Base-by-base conservation (phyloP, 2,329 filamentous ascomycete genomes). In the Cladosporium sp. region DNA sequence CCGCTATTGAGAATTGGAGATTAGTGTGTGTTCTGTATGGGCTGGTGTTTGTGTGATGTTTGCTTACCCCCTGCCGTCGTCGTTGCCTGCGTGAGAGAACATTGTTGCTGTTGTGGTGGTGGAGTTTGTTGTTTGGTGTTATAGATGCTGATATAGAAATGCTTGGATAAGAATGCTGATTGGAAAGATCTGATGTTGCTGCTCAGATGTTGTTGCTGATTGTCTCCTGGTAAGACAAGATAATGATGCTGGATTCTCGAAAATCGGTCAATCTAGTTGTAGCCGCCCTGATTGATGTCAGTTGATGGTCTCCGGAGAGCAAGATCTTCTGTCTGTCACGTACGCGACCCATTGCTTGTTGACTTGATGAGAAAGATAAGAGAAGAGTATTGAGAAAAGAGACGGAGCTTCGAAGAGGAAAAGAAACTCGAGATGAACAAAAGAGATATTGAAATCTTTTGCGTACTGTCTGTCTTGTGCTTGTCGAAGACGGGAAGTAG, bases 31-130 rank as follows among this genome's bases (percentile, higher is more conserved):
- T 11, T 27, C 42, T 47, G 37, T 13, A 15, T 13, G 1, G 24
- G 19, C 8, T 17, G 32, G 9, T 34, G 8, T 38, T 24, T 9
- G 22, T 22, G 7, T 19, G 18, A 49, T 36, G 11, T 11, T 8
- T 15, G 32, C 57, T 52, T 39, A 63, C 61, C 62, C 62, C 59
- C 62, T 55, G 53, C 62, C 61, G 43, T 64, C 61, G 39, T 64
- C 62, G 45, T 59, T 54, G 13, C 30, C 44, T 22, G 20, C 29
- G 7, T 24, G 44, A 39, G 24, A 50, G 45, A 40, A 47, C 52
- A 30, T 38, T 43, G 19, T 48, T 50, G 44, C 42, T 44, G 36
- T 50, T 20, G 47, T 47, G 27, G n/a, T 17, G 42, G 17, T 27
- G 37, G 8, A 44, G 30, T 15, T 38, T 13, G 19, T 36, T n/a